Conservation (phyloP, 2,329 filamentous ascomycete species). For the Xylariales sp. region DNA sequence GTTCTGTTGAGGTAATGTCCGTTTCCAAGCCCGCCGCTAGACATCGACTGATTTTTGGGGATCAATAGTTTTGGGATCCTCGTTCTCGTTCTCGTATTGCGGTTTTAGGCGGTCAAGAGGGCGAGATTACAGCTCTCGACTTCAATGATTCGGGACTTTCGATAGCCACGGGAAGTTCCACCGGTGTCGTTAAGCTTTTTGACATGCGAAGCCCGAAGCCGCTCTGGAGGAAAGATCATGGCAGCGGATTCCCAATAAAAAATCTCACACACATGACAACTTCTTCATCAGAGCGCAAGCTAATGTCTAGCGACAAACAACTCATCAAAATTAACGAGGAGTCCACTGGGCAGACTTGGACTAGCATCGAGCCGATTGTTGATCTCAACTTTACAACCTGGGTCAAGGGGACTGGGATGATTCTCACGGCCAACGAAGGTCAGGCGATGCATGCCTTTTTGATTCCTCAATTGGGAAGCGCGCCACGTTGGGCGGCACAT, state of each 20-base stretch:
- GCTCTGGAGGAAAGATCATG: constrained; percentile 91
- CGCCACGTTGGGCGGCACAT: constrained; percentile 96
- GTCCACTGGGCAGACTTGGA: constrained; percentile 86
- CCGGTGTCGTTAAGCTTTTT: constrained; percentile 88
- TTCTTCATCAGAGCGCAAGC: constrained; percentile 82
- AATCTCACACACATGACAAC: constrained; percentile 80
- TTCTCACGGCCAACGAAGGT: constrained; percentile 91
- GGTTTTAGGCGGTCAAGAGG: constrained; percentile 74
- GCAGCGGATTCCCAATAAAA: constrained; percentile 92
- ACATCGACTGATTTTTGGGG: constrained; percentile 17
- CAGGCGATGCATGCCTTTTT: constrained; percentile 96
- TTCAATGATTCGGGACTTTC: constrained; percentile 88
- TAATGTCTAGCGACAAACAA: constrained; percentile 91
- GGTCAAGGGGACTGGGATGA: constrained; percentile 92
- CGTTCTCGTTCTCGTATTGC: constrained; percentile 85
- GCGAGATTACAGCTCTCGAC: constrained; percentile 86
- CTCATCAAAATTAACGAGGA: constrained; percentile 98
- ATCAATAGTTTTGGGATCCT: constrained; percentile 82
- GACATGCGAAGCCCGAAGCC: constrained; percentile 90
- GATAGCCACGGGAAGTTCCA: constrained; percentile 86
- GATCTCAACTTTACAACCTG: constrained; percentile 95
- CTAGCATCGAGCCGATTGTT: constrained; percentile 91
- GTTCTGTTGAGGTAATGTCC: constrained; percentile 79
- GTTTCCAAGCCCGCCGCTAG: background rate
- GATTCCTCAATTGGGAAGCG: constrained; percentile 90